These are phyloP conservation scores for Acacia confusa DNA, from an alignment of 306 rosid genomes.

Conservation along the genomic window DNA sequence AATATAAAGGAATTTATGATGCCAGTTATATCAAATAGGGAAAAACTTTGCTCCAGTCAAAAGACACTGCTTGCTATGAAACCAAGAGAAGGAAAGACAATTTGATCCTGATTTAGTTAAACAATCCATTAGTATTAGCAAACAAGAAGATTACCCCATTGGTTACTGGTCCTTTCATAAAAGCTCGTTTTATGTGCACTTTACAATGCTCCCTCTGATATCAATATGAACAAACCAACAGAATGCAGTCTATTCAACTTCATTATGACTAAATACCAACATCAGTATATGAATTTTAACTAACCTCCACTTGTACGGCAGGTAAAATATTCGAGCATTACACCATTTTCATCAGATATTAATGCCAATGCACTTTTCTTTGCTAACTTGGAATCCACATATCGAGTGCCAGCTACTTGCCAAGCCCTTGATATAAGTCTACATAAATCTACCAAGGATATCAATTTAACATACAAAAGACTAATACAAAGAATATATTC, in stretches of 20 bases:
- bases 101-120: neutral
- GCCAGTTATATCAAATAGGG: slow-evolving; percentile 1
- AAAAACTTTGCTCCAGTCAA: neutral
- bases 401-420: slow-evolving; percentile 84
- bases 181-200: neutral
- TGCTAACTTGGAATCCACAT: slow-evolving; percentile 64
- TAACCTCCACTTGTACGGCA: slow-evolving; percentile 80
- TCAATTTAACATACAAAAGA: slow-evolving; percentile 32
- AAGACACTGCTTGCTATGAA: neutral
- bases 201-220: neutral
- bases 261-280: slow-evolving; percentile 22
- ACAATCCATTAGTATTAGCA: neutral
- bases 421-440: slow-evolving; percentile 83
- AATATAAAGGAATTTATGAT: neutral
- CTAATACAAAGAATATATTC: neutral
- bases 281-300: slow-evolving; percentile 29
- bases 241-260: slow-evolving; percentile 17
- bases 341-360: slow-evolving; percentile 39
- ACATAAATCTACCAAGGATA: slow-evolving; percentile 37
- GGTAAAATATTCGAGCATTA: slow-evolving; percentile 56
- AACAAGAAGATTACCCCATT: slow-evolving; percentile 7
- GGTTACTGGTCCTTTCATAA: neutral
- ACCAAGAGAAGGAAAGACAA: neutral
- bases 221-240: slow-evolving; percentile 2
- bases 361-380: slow-evolving; percentile 59